phyloP scores from a whole-genome alignment of 164 flowering plant genomes.

The Brasenia schreberi region DNA sequence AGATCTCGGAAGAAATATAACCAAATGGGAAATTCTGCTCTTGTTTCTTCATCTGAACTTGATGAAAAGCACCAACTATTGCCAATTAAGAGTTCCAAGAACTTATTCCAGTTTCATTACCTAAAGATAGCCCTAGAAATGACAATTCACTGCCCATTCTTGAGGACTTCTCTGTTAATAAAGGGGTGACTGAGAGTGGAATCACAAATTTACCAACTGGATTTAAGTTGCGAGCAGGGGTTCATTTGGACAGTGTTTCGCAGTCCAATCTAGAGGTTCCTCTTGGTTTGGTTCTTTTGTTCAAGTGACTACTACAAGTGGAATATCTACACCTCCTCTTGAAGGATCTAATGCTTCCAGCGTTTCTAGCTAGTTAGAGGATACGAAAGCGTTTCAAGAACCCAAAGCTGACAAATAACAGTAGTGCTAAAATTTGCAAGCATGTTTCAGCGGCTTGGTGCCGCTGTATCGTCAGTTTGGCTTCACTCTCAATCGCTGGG shows the following conservation, averaged over 20 bases:
- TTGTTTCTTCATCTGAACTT: not conserved
- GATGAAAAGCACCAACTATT: not conserved
- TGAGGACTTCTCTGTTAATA: not conserved
- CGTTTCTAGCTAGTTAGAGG: not conserved
- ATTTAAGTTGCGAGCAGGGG: not conserved
- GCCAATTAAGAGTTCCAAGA: not conserved
- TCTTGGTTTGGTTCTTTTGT: not conserved
- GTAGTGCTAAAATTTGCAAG: conserved; percentile 68
- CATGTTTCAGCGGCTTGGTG: conserved; percentile 93
- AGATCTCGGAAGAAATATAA: not conserved
- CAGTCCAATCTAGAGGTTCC: not conserved
- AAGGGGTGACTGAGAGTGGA: not conserved
- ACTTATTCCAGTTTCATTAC: too few relatives aligned
- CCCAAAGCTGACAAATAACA: conserved; percentile 71
- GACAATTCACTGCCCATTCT: not conserved
- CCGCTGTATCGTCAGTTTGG: conserved; percentile 66
- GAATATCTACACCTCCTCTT: conserved; percentile 2
- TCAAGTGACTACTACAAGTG: conserved; percentile 4
- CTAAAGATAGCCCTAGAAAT: too few relatives aligned
- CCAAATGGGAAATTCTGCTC: not conserved
- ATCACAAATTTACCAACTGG: not conserved
- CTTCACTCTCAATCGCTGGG: conserved; percentile 41
- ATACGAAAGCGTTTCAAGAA: conserved; percentile 55
- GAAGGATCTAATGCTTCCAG: not conserved
- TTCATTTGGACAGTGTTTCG: not conserved